phyloP scores from a whole-genome alignment of 176 grass and related monocot genomes.

The Pharus latifolius region DNA sequence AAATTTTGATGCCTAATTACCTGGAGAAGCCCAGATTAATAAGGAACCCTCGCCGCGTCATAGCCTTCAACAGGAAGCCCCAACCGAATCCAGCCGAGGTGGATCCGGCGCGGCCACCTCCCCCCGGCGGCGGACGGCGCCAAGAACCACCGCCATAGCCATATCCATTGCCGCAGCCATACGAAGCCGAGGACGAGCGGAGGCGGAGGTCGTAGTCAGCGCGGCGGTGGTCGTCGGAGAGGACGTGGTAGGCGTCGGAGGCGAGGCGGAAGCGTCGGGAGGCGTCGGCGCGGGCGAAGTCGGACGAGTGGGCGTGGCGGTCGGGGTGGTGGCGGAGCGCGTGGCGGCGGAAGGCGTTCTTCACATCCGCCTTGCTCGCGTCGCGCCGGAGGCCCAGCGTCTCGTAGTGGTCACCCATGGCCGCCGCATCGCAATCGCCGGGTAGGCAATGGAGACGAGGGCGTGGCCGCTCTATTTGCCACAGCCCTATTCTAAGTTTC shows the following conservation, averaged over 20 bases:
- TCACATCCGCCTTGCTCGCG: conserved; percentile 65
- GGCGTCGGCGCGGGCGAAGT: conserved; percentile 32
- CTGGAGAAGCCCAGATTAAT: conserved; percentile 33
- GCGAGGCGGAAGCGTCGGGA: conserved; percentile 49
- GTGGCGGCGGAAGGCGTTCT: conserved; percentile 53
- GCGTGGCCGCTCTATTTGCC: no score
- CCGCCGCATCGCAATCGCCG: no score
- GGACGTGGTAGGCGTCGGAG: conserved; percentile 57
- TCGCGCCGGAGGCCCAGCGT: conserved; percentile 37
- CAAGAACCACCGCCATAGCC: conserved; percentile 19
- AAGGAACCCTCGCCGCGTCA: conserved; percentile 48
- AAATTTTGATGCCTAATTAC: conserved; percentile 3
- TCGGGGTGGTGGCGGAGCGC: conserved; percentile 67
- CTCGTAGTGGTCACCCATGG: conserved; percentile 47
- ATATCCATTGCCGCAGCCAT: conserved; percentile 13
- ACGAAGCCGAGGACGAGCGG: conserved; percentile 17
- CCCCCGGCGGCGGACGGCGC: conserved; percentile 18
- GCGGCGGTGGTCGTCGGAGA: conserved; percentile 42
- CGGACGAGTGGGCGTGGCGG: conserved; percentile 37
- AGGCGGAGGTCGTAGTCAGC: conserved; percentile 52
- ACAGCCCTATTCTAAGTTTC: no score
- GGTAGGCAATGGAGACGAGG: no score
- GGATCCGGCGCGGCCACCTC: no score
- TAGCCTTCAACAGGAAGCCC: conserved; percentile 29
- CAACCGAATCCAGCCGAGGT: conserved; percentile 24